Base-by-base conservation (phyloP, 116 monocot species). In the Phalaenopsis hybrid region DNA sequence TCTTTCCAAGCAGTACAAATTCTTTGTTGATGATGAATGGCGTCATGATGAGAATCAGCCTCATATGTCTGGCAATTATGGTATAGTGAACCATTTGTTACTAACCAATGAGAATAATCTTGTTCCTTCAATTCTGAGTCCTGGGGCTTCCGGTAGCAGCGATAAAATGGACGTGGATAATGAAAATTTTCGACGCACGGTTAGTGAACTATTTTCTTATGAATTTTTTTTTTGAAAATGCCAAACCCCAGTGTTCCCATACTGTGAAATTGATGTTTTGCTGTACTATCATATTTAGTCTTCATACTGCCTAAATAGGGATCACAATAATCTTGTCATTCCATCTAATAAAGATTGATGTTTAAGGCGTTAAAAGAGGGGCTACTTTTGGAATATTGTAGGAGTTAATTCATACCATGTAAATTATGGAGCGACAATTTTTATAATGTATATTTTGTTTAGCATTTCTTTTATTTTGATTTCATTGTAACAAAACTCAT, bases 11-110 rank as follows among this genome's bases (percentile, higher is more conserved):
- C 94, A 94, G 94, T 94, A 88, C 82, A 91, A 91, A 77, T 94
- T 91, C 61, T 86, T 46, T 87, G 94, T 94, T 51, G 94, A 94
- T 81, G 94, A 91, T 18, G 88, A 91, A 46, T 94, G 91, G 91
- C 79, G 87, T 57, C 90, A 94, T 81, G 94, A 94, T 86, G 94
- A 91, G 55, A 80, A 45, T 25, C 91, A 94, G 78, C 88, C 88
- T 77, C 81, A 46, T 80, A 84, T 80, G 44, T 78, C 83, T 0
- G 88, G 91, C n/a, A 91, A 57, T 76, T 90, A 88, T 86, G 94
- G 94, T 75, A 82, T 89, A 75, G 92, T 90, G 81, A 94, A 92
- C 85, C 89, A 85, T 75, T 82, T 92, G 21, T 57, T 85, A 33
- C 51, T 92, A 80, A 83, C 86, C 9, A 63, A 77, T 65, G 88